Conservation (phyloP, 345 rosid genomes). For the Brassica incana region DNA sequence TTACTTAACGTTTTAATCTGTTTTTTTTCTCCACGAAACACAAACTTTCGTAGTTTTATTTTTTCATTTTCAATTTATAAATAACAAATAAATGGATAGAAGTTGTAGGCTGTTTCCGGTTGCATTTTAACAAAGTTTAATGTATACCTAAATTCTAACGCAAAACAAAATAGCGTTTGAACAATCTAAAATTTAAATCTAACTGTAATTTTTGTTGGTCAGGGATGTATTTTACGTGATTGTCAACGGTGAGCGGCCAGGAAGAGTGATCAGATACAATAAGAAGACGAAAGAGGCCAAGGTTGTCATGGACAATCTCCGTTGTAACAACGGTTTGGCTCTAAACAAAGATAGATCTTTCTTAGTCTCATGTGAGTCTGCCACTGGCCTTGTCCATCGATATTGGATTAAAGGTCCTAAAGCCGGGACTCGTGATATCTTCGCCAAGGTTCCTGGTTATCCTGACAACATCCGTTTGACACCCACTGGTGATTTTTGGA, state of each 20-base stretch:
- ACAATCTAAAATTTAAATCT: not conserved
- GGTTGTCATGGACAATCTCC: conserved; percentile 31
- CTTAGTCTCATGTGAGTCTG: conserved; percentile 49
- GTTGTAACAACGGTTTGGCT: conserved; percentile 65
- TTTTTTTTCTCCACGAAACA: not conserved
- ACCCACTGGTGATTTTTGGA: conserved; percentile 27
- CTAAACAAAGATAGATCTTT: conserved; percentile 58
- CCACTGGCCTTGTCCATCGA: conserved; percentile 39
- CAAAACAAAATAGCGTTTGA: not conserved
- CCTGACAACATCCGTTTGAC: conserved; percentile 30
- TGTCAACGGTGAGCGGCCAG: not conserved
- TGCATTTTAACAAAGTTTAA: not conserved
- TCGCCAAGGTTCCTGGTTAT: conserved; percentile 18
- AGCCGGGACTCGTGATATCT: conserved; percentile 31
- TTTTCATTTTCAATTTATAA: not conserved
- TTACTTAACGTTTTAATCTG: too few relatives aligned
- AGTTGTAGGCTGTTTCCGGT: not conserved
- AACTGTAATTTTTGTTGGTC: not conserved
- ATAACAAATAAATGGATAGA: not conserved
- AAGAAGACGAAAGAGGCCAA: conserved; percentile 18
- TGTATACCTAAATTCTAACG: not conserved
- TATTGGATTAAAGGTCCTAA: conserved; percentile 48
- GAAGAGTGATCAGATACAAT: conserved; percentile 30
- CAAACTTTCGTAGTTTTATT: not conserved
- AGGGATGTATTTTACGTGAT: not conserved